Conservation (phyloP, 192 early-diverging fungal species). For the Rhizoclosmatium sp. region DNA sequence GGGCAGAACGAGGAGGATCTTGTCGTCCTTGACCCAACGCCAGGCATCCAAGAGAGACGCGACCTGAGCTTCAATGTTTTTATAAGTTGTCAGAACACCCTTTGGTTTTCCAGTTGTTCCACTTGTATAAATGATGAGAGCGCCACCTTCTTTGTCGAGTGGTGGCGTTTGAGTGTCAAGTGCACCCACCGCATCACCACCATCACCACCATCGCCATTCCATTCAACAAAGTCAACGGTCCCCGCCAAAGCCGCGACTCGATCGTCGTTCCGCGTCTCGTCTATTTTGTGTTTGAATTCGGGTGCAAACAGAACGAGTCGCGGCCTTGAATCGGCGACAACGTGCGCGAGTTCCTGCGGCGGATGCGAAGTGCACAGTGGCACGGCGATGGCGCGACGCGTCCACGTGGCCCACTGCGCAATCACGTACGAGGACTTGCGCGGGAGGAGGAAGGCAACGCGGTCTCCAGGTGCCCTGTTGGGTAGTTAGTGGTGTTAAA, state of each 20-base stretch:
- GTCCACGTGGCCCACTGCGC: slow-evolving; percentile 64
- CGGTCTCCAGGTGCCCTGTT: slow-evolving; percentile 24
- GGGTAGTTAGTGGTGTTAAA: background rate
- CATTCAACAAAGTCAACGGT: no score
- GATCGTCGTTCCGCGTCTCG: background rate
- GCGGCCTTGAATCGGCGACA: slow-evolving; percentile 70
- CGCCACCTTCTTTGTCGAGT: background rate
- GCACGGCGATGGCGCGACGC: slow-evolving; percentile 82
- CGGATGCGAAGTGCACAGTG: slow-evolving; percentile 79
- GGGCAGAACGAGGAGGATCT: slow-evolving; percentile 81
- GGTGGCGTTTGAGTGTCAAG: background rate
- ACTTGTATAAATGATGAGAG: slow-evolving; percentile 84
- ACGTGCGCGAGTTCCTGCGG: slow-evolving; percentile 79
- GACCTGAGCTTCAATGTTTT: slow-evolving; percentile 77
- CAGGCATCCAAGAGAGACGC: slow-evolving; percentile 72
- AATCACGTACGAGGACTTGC: slow-evolving; percentile 42
- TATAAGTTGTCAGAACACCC: slow-evolving; percentile 84
- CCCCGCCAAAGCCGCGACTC: no score
- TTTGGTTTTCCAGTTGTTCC: slow-evolving; percentile 78
- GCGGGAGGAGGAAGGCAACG: slow-evolving; percentile 46
- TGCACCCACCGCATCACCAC: no score
- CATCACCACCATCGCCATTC: no score
- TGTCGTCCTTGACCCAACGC: slow-evolving; percentile 71
- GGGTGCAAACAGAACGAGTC: slow-evolving; percentile 52
- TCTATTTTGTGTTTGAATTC: slow-evolving; percentile 34